Percentiles rank a stretch among this genome's conserved stretches.
phyloP scores from a whole-genome alignment of 2,329 filamentous ascomycete genomes.

The Pseudogymnoascus sp. region DNA sequence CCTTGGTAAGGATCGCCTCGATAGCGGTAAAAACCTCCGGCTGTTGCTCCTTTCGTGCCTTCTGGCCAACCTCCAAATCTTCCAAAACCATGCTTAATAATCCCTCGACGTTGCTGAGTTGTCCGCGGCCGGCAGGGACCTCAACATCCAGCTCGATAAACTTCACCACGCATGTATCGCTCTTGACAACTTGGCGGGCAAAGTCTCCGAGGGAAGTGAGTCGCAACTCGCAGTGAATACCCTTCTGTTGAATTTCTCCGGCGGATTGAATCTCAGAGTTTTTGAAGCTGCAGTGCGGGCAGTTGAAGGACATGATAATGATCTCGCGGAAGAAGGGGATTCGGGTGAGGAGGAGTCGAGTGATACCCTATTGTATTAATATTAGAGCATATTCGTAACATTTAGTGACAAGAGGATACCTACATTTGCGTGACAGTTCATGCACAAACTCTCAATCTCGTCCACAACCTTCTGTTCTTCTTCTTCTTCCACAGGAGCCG shows the following conservation, averaged over 20 bases:
- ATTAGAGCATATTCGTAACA: background rate
- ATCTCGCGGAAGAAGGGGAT: constrained; percentile 98
- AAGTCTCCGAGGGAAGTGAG: constrained; percentile 68
- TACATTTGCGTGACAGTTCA: constrained; percentile 78
- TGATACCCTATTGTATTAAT: constrained; percentile 55
- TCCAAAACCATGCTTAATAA: constrained; percentile 69
- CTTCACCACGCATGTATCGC: constrained; percentile 75
- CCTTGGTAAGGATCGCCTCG: constrained; percentile 63
- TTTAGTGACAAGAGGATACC: constrained; percentile 18
- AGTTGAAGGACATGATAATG: constrained; percentile 93
- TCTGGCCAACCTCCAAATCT: constrained; percentile 74
- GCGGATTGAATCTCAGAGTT: constrained; percentile 94
- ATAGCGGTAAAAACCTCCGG: constrained; percentile 76
- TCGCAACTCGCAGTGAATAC: constrained; percentile 73
- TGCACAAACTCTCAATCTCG: constrained; percentile 71
- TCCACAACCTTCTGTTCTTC: constrained; percentile 52
- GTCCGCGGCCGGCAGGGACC: constrained; percentile 81
- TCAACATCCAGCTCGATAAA: constrained; percentile 90
- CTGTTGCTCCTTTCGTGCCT: constrained; percentile 66
- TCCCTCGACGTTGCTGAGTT: constrained; percentile 90
- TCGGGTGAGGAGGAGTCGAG: constrained; percentile 76
- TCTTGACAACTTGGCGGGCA: constrained; percentile 82
- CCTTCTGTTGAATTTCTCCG: constrained; percentile 83
- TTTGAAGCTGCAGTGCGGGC: constrained; percentile 77
- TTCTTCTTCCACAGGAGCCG: constrained; percentile 21